Percentiles rank a stretch among this genome's conserved stretches.
Conservation (phyloP, 176 grass and related monocot genomes). For the Chloris gayana region DNA sequence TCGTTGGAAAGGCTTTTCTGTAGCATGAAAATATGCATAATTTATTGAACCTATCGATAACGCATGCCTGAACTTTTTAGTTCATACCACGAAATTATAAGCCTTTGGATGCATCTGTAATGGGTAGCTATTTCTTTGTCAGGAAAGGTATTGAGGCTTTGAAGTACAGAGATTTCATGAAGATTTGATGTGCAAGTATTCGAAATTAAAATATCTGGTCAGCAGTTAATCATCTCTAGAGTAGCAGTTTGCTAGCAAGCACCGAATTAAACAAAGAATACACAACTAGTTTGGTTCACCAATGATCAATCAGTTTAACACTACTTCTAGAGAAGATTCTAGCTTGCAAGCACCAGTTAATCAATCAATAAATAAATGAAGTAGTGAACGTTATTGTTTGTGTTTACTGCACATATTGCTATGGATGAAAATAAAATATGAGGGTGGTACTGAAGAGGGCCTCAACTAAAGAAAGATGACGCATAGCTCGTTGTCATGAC, state of each 20-base stretch:
- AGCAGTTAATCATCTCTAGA: too few species aligned
- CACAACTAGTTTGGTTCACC: too few species aligned
- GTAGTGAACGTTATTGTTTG: too few species aligned
- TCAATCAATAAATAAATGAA: too few species aligned
- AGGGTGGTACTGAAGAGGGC: not conserved
- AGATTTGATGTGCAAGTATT: constrained; percentile 6
- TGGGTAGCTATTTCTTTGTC: too few species aligned
- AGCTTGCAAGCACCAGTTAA: too few species aligned
- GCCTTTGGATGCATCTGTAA: too few species aligned
- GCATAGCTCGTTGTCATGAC: not conserved
- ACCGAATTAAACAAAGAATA: too few species aligned
- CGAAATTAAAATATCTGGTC: not conserved
- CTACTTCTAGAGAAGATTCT: too few species aligned
- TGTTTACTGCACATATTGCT: constrained; percentile 1
- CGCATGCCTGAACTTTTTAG: not conserved
- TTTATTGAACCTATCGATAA: not conserved
- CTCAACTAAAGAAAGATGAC: constrained; percentile 24
- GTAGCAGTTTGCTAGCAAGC: too few species aligned
- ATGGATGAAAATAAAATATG: not conserved
- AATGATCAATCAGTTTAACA: too few species aligned
- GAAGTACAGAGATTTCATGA: not conserved
- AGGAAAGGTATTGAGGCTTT: not conserved
- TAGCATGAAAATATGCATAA: not conserved
- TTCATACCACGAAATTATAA: too few species aligned
- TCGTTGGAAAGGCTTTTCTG: not conserved